Base-by-base conservation (phyloP, 495 filamentous ascomycete genomes). In the Margaritispora aquatica region DNA sequence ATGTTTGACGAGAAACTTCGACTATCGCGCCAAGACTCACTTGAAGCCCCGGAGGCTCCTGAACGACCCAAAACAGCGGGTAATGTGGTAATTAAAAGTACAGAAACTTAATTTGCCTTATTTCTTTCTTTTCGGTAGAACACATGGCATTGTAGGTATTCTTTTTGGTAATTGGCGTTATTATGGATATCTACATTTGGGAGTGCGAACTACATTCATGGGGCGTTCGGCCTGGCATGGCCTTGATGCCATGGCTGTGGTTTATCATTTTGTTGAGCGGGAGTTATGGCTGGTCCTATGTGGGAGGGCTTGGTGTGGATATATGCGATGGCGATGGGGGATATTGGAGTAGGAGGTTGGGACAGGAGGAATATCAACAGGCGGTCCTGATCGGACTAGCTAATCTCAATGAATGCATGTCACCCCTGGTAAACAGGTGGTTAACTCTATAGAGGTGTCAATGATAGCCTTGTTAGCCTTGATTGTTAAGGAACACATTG, bases 1-100 rank as follows among this genome's bases (percentile, higher is more conserved):
- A 79, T 90, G 79, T 75, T 91, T 23, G 88, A 89, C 57, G 86
- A 89, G 70, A 84, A 83, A 66, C 75, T 90, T 31, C 63, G 77
- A 57, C 57, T 81, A 29, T 58, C 59, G 8, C 58, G 57, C 38
- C 21, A 49, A 20, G 59, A 60, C 10, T 65, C 65, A 8, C 27
- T 24, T 26, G 58, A 54, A 36, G 19, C 31, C 11, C 26, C 4
- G 19, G 60, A 23, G 27, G 38, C 38, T 10, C 3, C 17, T 44
- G 62, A 65, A 47, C 24, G 62, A 23, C 65, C 65, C 13, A 67
- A 67, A 23, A 67, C 65, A 23, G 61, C 65, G 2, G 62, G 65
- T 13, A 59, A 53, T 52, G 38, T 41, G 21, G 29, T 58, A 9
- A 31, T 31, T 54, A 38, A 44, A 44, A 44, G 38, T n/a, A 44